Evolutionary conservation across 2,329 filamentous ascomycete genomes (phyloP).

Genomic region (Ascochyta lentis): DNA sequence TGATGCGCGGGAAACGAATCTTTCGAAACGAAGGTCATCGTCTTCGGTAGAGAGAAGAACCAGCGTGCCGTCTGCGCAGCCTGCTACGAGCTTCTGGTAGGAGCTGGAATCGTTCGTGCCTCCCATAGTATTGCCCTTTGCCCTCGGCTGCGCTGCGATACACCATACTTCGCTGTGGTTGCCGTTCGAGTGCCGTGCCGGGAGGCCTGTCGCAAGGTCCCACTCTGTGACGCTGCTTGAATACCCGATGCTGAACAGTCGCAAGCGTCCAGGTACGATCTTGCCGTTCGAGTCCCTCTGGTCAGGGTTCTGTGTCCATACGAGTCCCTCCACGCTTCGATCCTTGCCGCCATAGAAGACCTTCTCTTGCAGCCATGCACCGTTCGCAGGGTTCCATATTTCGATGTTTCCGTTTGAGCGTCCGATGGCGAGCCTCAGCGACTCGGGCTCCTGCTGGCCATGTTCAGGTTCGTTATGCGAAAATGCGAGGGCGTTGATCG

Average conservation of each 20-base stretch:
- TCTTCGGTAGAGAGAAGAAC: constrained; percentile 87
- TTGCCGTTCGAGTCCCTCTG: constrained; percentile 68
- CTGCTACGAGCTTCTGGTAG: constrained; percentile 74
- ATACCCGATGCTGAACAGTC: constrained; percentile 95
- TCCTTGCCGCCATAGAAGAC: constrained; percentile 83
- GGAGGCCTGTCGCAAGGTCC: constrained; percentile 81
- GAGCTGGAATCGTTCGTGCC: constrained; percentile 29
- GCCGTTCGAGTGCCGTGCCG: constrained; percentile 82
- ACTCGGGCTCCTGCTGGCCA: constrained; percentile 57
- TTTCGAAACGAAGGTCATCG: constrained; percentile 79
- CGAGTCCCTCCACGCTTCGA: constrained; percentile 86
- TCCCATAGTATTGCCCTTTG: constrained; percentile 42
- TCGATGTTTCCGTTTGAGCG: constrained; percentile 96
- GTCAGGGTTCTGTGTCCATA: constrained; percentile 87
- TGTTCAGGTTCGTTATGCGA: constrained; percentile 67
- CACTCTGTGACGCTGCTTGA: constrained; percentile 93
- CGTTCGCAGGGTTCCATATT: constrained; percentile 89
- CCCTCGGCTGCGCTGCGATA: constrained; percentile 80
- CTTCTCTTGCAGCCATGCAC: constrained; percentile 87
- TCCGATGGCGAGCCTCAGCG: constrained; percentile 82
- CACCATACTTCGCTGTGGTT: constrained; percentile 98
- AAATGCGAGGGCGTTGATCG: constrained; percentile 94
- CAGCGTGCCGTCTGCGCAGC: constrained; percentile 89
- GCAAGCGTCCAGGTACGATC: constrained; percentile 71
- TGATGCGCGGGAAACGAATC: constrained; percentile 75